Percentiles rank a stretch among this genome's conserved stretches.
Evolutionary conservation across 306 rosid species (phyloP).

Genomic region (Quercus engelmannii): DNA sequence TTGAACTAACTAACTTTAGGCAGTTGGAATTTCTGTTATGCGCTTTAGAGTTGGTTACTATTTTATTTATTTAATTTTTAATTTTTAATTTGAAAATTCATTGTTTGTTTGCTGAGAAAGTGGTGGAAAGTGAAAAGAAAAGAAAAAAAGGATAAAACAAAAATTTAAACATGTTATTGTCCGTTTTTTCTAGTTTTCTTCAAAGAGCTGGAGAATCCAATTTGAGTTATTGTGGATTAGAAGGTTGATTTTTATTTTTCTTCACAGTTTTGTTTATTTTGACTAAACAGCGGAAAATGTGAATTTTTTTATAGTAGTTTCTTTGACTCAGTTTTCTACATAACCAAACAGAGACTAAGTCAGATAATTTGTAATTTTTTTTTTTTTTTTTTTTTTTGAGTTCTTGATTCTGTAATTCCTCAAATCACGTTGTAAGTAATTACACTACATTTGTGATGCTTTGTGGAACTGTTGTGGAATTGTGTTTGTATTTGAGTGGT

Average conservation of each 20-base stretch:
- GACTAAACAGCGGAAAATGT: not conserved
- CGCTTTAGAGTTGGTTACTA: not conserved
- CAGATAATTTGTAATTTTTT: not conserved
- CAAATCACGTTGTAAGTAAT: not conserved
- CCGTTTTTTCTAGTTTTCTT: not conserved
- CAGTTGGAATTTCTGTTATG: constrained; percentile 16
- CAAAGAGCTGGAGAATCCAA: not conserved
- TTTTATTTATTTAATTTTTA: not conserved
- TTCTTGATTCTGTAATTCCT: not conserved
- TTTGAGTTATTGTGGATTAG: not conserved
- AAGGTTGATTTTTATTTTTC: not conserved
- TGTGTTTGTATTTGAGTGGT: not conserved
- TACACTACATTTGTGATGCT: not conserved
- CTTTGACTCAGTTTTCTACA: not conserved
- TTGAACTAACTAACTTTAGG: not conserved
- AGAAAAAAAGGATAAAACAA: not conserved
- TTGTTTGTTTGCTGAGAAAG: constrained; percentile 23
- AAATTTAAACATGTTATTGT: not conserved
- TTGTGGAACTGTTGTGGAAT: not conserved
- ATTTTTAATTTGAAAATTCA: not conserved
- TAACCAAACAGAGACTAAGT: not conserved
- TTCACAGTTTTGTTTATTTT: too few relatives aligned
- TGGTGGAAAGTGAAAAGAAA: not conserved
- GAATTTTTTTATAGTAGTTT: not conserved
- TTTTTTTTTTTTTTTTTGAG: not conserved